Evolutionary conservation across 495 filamentous ascomycete genomes (phyloP).

Genomic region (Xylaria scruposa): DNA sequence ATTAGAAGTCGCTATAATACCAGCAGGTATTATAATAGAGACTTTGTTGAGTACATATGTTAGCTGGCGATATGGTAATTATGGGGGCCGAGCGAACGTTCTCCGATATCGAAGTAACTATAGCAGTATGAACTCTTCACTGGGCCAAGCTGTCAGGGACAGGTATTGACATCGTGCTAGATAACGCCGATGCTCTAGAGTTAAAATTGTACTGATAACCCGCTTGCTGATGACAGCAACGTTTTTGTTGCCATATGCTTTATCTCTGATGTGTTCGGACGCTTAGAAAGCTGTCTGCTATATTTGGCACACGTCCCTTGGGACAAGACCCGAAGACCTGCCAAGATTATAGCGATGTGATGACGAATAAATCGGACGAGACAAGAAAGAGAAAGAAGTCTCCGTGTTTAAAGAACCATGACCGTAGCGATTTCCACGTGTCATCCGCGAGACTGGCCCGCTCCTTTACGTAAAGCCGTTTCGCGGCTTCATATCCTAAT

Average conservation of each 20-base stretch:
- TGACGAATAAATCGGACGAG: neutral
- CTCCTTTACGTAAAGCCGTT: neutral
- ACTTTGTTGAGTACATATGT: neutral
- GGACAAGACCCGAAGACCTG: neutral
- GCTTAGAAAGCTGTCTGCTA: neutral
- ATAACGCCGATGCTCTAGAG: neutral
- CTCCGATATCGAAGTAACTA: neutral
- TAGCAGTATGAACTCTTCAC: neutral
- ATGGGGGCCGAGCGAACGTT: neutral
- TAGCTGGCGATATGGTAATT: neutral
- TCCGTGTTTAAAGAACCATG: neutral
- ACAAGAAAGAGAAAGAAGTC: neutral
- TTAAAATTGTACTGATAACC: neutral
- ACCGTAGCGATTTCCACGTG: neutral
- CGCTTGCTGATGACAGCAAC: neutral
- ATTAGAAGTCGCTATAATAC: neutral
- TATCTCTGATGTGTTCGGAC: neutral
- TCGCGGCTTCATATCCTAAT: neutral
- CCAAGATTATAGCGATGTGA: neutral
- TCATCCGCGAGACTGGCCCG: neutral
- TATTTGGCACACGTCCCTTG: neutral
- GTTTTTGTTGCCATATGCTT: neutral
- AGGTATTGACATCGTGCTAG: neutral
- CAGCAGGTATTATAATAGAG: neutral
- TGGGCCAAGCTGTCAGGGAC: neutral